Conservation (phyloP, 73 alveolate species). For the Paramecium biaurelia region DNA sequence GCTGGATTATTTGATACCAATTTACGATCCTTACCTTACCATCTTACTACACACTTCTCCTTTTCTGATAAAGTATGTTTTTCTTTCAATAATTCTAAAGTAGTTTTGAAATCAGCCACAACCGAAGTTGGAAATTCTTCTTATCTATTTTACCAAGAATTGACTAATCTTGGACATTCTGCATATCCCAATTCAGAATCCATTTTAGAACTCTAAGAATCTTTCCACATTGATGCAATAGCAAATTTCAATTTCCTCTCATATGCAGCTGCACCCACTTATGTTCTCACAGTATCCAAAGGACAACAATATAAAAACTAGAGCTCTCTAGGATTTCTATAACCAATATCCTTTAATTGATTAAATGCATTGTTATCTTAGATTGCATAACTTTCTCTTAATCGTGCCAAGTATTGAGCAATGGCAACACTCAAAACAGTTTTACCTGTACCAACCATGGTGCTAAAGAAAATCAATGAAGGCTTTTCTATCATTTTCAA, state of each 20-base stretch:
- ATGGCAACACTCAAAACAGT: conserved; percentile 45
- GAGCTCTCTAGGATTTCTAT: background rate
- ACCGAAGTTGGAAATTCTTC: conserved; percentile 30
- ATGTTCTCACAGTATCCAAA: conserved; percentile 33
- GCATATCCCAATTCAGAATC: background rate
- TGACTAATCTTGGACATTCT: conserved; percentile 44
- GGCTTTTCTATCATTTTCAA: background rate
- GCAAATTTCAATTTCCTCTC: conserved; percentile 49
- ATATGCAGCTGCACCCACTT: conserved; percentile 48
- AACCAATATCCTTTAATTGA: background rate
- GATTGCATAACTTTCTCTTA: background rate
- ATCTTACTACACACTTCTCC: conserved; percentile 5
- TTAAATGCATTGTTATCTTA: background rate
- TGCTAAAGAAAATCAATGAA: background rate
- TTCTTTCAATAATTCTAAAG: conserved; percentile 14
- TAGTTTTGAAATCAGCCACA: conserved; percentile 37
- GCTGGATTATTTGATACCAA: background rate
- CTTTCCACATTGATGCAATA: conserved; percentile 51
- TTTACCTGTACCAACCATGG: conserved; percentile 55
- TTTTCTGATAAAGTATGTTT: background rate
- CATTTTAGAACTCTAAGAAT: background rate
- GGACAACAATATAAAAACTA: conserved; percentile 47
- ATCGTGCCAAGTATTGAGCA: background rate
- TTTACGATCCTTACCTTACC: conserved; percentile 52
- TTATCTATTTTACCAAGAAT: conserved; percentile 5